Evolutionary conservation across 2,329 filamentous ascomycete species (phyloP).

Genomic region (Ophiostoma populinum): DNA sequence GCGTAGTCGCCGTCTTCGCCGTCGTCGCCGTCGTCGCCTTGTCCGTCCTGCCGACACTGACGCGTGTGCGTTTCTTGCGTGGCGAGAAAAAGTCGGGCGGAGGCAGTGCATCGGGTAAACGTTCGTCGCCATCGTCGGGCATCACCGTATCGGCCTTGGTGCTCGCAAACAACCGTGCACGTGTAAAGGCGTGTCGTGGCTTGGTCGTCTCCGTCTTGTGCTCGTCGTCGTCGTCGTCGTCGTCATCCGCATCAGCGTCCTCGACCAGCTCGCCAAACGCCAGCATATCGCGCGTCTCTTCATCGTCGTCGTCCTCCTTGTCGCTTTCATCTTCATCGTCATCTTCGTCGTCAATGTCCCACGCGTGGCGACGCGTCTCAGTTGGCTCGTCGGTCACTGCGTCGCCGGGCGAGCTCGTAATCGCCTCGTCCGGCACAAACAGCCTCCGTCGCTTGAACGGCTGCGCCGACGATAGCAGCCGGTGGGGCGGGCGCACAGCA

Average conservation of each 20-base stretch:
- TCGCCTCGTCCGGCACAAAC: constrained; percentile 4
- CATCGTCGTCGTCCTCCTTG: not conserved
- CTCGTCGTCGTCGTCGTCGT: not conserved
- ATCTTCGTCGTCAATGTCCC: not conserved
- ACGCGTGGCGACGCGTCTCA: too few relatives aligned
- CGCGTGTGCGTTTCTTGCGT: too few relatives aligned
- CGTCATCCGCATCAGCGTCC: not conserved
- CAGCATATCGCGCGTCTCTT: constrained; percentile 6
- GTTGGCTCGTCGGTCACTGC: not conserved
- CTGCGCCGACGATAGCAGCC: constrained; percentile 1
- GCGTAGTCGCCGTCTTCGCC: not conserved
- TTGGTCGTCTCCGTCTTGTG: not conserved
- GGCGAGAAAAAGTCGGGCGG: constrained; percentile 12
- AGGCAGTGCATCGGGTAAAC: constrained; percentile 1
- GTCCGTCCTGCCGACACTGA: too few relatives aligned
- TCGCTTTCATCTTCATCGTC: not conserved
- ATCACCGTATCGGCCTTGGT: too few relatives aligned
- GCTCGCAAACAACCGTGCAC: too few relatives aligned
- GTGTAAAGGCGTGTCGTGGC: too few relatives aligned
- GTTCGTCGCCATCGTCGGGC: not conserved
- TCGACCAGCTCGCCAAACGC: constrained; percentile 5
- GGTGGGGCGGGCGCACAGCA: too few relatives aligned
- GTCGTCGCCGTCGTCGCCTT: not conserved
- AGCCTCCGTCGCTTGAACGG: constrained; percentile 9
- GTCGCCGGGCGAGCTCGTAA: constrained; percentile 1